Conservation (phyloP, 148 eudicot species). For the Salicornia ramosissima region DNA sequence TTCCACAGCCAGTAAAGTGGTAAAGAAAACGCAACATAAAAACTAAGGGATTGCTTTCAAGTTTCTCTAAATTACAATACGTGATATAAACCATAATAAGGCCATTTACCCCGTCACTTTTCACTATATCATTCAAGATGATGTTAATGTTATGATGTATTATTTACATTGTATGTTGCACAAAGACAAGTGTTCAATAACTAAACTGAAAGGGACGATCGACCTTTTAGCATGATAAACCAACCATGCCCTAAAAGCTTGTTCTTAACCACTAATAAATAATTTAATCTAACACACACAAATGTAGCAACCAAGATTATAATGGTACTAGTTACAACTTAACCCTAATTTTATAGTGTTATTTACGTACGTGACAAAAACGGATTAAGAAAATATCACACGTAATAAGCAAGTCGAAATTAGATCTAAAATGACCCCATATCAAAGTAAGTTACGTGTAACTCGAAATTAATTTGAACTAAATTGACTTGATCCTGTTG, state of each 20-base stretch:
- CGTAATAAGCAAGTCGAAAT: too few species aligned
- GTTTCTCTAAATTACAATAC: conserved; percentile 10
- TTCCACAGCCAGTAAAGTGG: conserved; percentile 19
- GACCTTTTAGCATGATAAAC: neutral
- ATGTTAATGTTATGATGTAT: too few species aligned
- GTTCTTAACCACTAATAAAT: neutral
- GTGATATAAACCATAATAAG: conserved; percentile 7
- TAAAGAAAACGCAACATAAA: conserved; percentile 4
- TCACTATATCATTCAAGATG: neutral
- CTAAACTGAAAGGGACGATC: neutral
- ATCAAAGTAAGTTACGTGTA: too few species aligned
- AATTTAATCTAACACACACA: neutral
- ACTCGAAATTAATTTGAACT: too few species aligned
- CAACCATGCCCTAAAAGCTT: too few species aligned
- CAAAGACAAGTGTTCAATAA: neutral
- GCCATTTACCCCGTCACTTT: neutral
- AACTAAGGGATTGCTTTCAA: conserved; percentile 7
- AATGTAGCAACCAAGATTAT: neutral
- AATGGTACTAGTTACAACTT: neutral
- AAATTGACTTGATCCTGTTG: too few species aligned
- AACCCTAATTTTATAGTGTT: too few species aligned
- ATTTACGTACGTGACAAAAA: too few species aligned
- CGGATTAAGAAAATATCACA: too few species aligned
- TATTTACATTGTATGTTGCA: neutral
- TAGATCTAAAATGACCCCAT: too few species aligned